phyloP scores from a whole-genome alignment of 1,139 yeast genomes.

The Saccharomyces hybrid region DNA sequence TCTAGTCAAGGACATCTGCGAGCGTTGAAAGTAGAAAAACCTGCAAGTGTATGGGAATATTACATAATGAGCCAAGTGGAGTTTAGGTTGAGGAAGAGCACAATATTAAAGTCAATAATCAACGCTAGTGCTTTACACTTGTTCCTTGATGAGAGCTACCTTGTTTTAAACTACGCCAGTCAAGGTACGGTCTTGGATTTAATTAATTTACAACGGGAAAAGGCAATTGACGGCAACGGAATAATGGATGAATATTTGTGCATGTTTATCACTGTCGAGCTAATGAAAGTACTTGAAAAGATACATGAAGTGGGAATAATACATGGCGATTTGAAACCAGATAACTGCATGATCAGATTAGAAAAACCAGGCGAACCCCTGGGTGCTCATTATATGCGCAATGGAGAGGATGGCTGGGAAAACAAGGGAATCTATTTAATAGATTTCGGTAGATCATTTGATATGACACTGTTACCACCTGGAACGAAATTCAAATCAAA shows the following conservation, averaged over 20 bases:
- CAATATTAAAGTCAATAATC: slow-evolving; percentile 40
- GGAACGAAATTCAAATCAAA: slow-evolving; percentile 50
- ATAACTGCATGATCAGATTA: slow-evolving; percentile 74
- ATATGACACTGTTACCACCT: slow-evolving; percentile 48
- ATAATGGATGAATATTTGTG: slow-evolving; percentile 54
- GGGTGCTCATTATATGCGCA: slow-evolving; percentile 30
- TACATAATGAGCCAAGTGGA: slow-evolving; percentile 59
- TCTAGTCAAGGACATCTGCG: slow-evolving; percentile 48
- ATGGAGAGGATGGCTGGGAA: slow-evolving; percentile 44
- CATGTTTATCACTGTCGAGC: slow-evolving; percentile 56
- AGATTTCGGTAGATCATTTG: slow-evolving; percentile 82
- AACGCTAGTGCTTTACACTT: slow-evolving; percentile 47
- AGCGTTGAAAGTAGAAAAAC: slow-evolving; percentile 71
- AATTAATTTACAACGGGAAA: slow-evolving; percentile 43
- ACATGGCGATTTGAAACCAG: slow-evolving; percentile 85
- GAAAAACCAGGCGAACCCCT: slow-evolving; percentile 22
- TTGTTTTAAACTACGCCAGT: slow-evolving; percentile 57
- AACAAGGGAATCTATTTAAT: slow-evolving; percentile 56
- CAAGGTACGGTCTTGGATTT: slow-evolving; percentile 76
- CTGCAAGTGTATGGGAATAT: slow-evolving; percentile 75
- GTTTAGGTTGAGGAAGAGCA: slow-evolving; percentile 25
- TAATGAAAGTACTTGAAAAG: slow-evolving; percentile 51
- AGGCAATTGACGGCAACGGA: slow-evolving; percentile 15
- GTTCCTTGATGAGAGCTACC: slow-evolving; percentile 67
- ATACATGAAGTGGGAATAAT: slow-evolving; percentile 61